phyloP scores from a whole-genome alignment of 2,329 filamentous ascomycete genomes.

The Ophiostoma sp. region DNA sequence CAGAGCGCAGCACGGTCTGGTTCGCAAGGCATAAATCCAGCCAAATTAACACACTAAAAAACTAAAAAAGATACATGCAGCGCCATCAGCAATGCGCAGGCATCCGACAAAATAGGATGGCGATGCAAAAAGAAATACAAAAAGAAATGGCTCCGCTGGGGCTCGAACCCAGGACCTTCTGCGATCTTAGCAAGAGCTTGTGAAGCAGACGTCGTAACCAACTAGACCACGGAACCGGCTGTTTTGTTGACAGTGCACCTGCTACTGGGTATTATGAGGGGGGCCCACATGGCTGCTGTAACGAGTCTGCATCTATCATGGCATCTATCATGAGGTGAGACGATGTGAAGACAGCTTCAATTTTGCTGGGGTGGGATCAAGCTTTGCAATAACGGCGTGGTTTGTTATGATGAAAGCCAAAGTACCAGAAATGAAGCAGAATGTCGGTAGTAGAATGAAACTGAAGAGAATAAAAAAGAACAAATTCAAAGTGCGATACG shows the following conservation, averaged over 20 bases:
- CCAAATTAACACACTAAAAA: constrained; percentile 17
- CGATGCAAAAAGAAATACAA: constrained; percentile 16
- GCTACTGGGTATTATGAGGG: background rate
- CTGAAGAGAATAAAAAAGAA: too few species aligned
- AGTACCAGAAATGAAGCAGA: too few species aligned
- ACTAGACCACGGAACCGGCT: constrained; percentile 29
- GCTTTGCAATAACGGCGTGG: too few species aligned
- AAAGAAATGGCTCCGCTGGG: constrained; percentile 28
- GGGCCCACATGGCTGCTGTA: too few species aligned
- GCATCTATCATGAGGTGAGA: too few species aligned
- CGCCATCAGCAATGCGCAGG: too few species aligned
- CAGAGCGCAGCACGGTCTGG: background rate
- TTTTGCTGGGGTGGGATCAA: too few species aligned
- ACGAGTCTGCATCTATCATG: too few species aligned
- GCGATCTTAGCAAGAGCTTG: constrained; percentile 24
- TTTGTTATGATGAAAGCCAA: too few species aligned
- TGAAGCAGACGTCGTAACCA: constrained; percentile 31
- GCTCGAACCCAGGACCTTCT: constrained; percentile 30
- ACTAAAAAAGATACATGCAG: background rate
- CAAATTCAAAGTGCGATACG: too few species aligned
- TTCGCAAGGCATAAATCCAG: background rate
- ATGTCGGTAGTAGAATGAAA: too few species aligned
- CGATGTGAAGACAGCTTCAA: too few species aligned
- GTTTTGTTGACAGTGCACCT: background rate
- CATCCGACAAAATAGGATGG: background rate